phyloP scores from a whole-genome alignment of 305 asterid genomes.

The Fraxinus sp. region DNA sequence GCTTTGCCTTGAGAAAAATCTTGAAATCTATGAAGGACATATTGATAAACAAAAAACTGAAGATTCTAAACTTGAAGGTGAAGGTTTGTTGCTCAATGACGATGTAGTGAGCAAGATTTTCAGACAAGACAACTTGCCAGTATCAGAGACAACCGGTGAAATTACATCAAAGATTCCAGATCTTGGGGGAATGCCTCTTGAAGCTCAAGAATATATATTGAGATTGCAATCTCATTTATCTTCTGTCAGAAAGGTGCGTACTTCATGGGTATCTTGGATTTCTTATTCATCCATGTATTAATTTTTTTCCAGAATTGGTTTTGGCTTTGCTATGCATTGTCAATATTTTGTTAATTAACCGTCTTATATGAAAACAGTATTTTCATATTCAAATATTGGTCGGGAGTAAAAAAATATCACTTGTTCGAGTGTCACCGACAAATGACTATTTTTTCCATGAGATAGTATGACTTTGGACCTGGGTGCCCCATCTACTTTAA shows the following conservation, averaged over 20 bases:
- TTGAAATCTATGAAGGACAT: slow-evolving; percentile 55
- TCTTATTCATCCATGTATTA: not conserved
- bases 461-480: not conserved
- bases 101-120: slow-evolving; percentile 25
- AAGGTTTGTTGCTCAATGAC: slow-evolving; percentile 35
- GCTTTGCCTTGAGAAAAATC: slow-evolving; percentile 83
- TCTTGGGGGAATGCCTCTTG: slow-evolving; percentile 71
- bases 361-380: not conserved
- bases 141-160: slow-evolving; percentile 44
- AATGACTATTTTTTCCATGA: not conserved
- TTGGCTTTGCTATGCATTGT: not conserved
- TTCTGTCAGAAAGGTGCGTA: slow-evolving; percentile 64
- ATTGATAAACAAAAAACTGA: slow-evolving; percentile 38
- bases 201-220: slow-evolving; percentile 66
- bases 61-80: slow-evolving; percentile 39
- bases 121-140: slow-evolving; percentile 33
- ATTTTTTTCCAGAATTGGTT: not conserved
- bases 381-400: not conserved
- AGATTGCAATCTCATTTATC: slow-evolving; percentile 58
- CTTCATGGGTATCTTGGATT: not conserved
- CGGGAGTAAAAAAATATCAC: not conserved
- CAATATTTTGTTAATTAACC: not conserved
- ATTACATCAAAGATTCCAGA: slow-evolving; percentile 46
- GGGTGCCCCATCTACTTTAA: not conserved
- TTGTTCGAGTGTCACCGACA: not conserved